phyloP scores from a whole-genome alignment of 331 rosid genomes.

The Spiraea crenata region DNA sequence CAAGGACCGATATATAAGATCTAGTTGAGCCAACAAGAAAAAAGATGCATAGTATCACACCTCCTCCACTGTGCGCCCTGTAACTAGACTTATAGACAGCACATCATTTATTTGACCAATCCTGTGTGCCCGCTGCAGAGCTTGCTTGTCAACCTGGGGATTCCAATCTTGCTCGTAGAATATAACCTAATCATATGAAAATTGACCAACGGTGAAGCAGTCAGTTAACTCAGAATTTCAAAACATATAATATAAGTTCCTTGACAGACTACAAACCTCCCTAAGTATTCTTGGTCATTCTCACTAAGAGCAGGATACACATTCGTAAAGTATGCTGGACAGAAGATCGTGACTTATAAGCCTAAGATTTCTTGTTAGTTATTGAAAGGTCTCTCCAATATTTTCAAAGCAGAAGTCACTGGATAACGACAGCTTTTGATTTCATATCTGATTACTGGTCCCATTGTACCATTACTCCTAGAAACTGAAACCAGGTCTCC shows the following conservation, averaged over 20 bases:
- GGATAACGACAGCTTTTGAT: not conserved
- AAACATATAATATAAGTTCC: not conserved
- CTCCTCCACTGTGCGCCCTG: slow-evolving; percentile 78
- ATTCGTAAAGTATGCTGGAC: not conserved
- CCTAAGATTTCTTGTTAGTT: not conserved
- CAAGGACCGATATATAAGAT: slow-evolving; percentile 15
- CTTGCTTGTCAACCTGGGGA: slow-evolving; percentile 97
- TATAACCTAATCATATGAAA: slow-evolving; percentile 59
- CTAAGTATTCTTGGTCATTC: not conserved
- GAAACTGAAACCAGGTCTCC: too few species aligned
- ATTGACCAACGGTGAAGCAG: not conserved
- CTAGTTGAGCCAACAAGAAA: not conserved
- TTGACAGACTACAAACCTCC: not conserved
- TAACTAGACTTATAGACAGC: slow-evolving; percentile 68
- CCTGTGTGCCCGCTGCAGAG: slow-evolving; percentile 90
- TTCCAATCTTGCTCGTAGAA: slow-evolving; percentile 99
- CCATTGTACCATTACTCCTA: not conserved
- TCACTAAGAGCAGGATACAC: not conserved
- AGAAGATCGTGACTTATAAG: not conserved
- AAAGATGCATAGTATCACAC: slow-evolving; percentile 39
- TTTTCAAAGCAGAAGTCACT: not conserved
- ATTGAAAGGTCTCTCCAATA: not conserved
- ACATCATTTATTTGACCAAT: slow-evolving; percentile 89
- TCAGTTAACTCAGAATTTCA: not conserved
- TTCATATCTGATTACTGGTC: not conserved